phyloP scores from a whole-genome alignment of 805 yeast genomes.

The Zygosaccharomyces bailii region DNA sequence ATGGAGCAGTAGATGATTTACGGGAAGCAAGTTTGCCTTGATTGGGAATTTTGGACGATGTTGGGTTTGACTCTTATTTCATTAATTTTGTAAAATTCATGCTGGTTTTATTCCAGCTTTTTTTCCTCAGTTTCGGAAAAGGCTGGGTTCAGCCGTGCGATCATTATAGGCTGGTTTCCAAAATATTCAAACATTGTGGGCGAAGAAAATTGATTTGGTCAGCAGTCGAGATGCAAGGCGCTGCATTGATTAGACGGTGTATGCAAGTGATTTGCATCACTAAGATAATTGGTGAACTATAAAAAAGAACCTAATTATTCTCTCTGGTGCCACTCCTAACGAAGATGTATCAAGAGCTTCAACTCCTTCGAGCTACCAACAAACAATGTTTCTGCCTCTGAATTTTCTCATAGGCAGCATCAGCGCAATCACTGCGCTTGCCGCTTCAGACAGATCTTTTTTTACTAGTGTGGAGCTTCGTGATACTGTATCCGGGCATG shows the following conservation, averaged over 20 bases:
- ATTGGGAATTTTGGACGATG: background rate
- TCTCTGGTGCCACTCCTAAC: background rate
- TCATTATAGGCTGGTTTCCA: conserved; percentile 4
- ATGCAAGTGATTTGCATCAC: background rate
- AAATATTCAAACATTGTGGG: background rate
- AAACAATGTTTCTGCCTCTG: conserved; percentile 3
- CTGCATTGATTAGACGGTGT: background rate
- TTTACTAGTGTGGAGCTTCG: conserved; percentile 23
- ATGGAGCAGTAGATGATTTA: background rate
- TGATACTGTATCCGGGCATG: conserved; percentile 26
- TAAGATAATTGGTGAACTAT: background rate
- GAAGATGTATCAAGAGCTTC: background rate
- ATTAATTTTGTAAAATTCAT: background rate
- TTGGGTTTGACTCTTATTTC: background rate
- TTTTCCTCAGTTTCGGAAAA: conserved; percentile 6
- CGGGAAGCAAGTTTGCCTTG: background rate
- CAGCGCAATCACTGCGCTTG: conserved; percentile 7
- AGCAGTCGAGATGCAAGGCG: background rate
- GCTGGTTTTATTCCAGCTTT: conserved; percentile 6
- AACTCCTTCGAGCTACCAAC: background rate
- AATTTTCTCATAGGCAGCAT: conserved; percentile 9
- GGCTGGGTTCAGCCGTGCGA: conserved; percentile 16
- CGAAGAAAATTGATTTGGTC: background rate
- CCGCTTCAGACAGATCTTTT: conserved; percentile 16
- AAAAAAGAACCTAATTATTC: background rate